Evolutionary conservation across 225 moss, liverwort and hornwort genomes (phyloP), one percentile per base, ranked within the genome.

Genomic region (Sphagnum contortum): DNA sequence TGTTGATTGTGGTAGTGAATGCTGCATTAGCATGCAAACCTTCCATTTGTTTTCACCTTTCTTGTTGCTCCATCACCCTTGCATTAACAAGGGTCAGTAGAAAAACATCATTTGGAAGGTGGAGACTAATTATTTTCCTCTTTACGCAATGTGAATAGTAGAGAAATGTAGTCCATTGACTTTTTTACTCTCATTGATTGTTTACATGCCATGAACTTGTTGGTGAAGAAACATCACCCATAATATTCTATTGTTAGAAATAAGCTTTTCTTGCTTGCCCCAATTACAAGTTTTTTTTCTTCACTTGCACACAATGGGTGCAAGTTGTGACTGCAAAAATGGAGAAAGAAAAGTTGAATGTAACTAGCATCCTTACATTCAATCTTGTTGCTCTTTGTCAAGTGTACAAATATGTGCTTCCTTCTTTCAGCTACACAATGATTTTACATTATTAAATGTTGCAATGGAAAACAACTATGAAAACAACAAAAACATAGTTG

Each of bases 101-200:
- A 98, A 89, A 74, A 76, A 86, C 76, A 73, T 88, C 49, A 70
- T 78, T 52, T 98, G 93, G 98, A 91, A 93, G 79, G 98, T 98
- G 74, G 29, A 29, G 29, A 29, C 29, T 29, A 29, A 29, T 29
- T 29, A 0, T 29, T 29, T 29, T 29, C 29, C 29, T 29, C 1
- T 29, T 29, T 29, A 1, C 1, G 0, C 1, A 29, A 29, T 29
- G 29, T 29, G 29, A 29, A 29, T 1, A 29, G 29, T 29, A 29
- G 29, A 29, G 29, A 0, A 29, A 29, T 0, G 44, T 10, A 10
- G 59, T 10, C 2, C 54, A 62, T 45, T 63, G 59, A 52, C 55
- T 45, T 54, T 29, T 29, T 58, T 44, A 4, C 0, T 7, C 2
- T 58, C 7, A 13, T 3, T 13, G 29, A 13, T 44, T 58, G 12